These are phyloP conservation scores for Rhizodiscina lignyota DNA, from an alignment of 495 filamentous ascomycete genomes.

Conservation along the genomic window DNA sequence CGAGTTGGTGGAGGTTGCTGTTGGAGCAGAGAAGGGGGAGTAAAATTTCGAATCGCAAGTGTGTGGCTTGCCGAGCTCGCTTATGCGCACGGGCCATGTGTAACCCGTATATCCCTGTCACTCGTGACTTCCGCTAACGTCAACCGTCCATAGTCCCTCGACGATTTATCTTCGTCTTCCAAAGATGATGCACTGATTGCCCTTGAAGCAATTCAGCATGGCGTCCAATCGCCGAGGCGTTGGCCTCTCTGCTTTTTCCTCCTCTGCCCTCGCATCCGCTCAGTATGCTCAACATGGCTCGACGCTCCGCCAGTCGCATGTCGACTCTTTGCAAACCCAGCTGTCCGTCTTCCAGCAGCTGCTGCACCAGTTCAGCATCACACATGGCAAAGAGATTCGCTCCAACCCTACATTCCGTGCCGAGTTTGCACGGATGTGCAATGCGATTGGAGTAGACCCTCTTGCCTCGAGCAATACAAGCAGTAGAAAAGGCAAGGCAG, in stretches of 20 bases:
- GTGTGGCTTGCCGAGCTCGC: no score
- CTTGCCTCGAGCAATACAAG: conserved; percentile 53
- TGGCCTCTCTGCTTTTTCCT: conserved; percentile 81
- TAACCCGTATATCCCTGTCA: no score
- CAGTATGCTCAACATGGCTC: conserved; percentile 82
- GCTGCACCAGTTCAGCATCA: conserved; percentile 84
- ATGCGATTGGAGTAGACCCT: conserved; percentile 90
- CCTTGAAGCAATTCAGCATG: conserved; percentile 9
- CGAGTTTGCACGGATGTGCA: conserved; percentile 97
- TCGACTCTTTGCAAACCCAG: conserved; percentile 71
- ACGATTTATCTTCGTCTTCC: no score
- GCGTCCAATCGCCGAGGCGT: conserved; percentile 37
- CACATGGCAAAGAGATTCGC: conserved; percentile 86
- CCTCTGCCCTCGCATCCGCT: conserved; percentile 58
- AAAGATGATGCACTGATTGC: no score
- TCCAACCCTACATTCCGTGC: conserved; percentile 88
- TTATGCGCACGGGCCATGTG: no score
- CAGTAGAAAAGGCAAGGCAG: conserved; percentile 28
- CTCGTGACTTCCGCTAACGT: no score
- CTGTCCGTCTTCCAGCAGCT: conserved; percentile 89
- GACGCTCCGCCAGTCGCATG: conserved; percentile 63
- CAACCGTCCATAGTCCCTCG: no score
- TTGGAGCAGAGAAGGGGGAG: no score
- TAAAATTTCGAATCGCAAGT: no score
- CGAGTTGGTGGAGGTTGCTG: no score